Conservation (phyloP, 129 eudicot species). For the Lactuca sativa region DNA sequence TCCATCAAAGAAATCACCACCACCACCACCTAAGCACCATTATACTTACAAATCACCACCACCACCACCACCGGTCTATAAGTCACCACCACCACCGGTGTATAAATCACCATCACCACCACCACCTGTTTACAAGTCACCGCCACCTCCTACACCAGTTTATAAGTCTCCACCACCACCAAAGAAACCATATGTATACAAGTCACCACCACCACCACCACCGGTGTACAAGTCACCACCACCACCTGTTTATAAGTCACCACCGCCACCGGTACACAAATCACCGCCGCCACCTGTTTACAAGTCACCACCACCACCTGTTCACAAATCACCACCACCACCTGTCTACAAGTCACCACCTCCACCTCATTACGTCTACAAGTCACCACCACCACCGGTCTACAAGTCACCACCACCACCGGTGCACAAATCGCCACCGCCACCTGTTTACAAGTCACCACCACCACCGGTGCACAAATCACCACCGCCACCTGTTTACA, state of each 20-base stretch:
- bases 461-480: conserved; percentile 23
- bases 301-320: conserved; percentile 8
- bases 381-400: too few relatives aligned
- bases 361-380: too few relatives aligned
- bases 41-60: conserved; percentile 44
- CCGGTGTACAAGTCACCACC: conserved; percentile 25
- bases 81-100: conserved; percentile 43
- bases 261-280: conserved; percentile 37
- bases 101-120: conserved; percentile 35
- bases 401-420: conserved; percentile 22
- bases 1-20: conserved; percentile 37
- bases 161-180: conserved; percentile 35
- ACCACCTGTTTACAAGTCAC: conserved; percentile 30
- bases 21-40: conserved; percentile 35
- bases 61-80: conserved; percentile 29
- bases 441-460: conserved; percentile 27
- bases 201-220: conserved; percentile 34
- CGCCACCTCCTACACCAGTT: conserved; percentile 16
- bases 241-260: conserved; percentile 21
- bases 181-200: neutral
- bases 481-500: conserved; percentile 11
- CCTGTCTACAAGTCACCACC: conserved; percentile 35
- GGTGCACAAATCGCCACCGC: neutral
- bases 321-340: conserved; percentile 5
- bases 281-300: conserved; percentile 12